Evolutionary conservation across 2,329 filamentous ascomycete species (phyloP), one percentile per base, ranked within the genome.

Genomic region (Apiospora hydei): DNA sequence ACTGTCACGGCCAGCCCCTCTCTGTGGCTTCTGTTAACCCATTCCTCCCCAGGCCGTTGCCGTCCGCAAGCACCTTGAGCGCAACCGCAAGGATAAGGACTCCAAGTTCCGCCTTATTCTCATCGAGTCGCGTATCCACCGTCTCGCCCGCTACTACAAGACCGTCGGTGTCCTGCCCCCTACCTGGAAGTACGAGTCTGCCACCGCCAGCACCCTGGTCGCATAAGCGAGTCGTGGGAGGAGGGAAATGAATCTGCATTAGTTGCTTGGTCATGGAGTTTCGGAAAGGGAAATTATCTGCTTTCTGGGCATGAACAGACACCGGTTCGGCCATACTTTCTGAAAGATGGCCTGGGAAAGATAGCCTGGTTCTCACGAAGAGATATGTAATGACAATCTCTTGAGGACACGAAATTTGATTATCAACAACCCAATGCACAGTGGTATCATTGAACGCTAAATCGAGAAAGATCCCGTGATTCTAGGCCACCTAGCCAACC

Each of bases 91-190:
- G 92, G 96, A 99, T 91, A 97, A 95, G 91, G 96, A 99, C 91
- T 94, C 93, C 90, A 99, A 99, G 91, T 99, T 99, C 94, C 96
- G 96, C 85, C 94, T 99, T 79, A 99, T 99, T 96, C 93, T 99
- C 81, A 97, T 99, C 88, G 96, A 99, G 91, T 98, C 96, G 85
- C 94, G 97, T 88, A 98, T 99, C 88, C 96, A 99, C 93, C 96
- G 96, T 89, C 93, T 99, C 80, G 96, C 95, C 84, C 93, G 96
- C 81, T 98, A 98, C 93, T 99, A 98, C 94, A 98, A 98, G 94
- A 96, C 95, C 85, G 96, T 92, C 83, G 90, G 90, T 84, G 89
- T 92, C 82, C 89, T 92, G 75, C 90, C 96, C 82, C 96, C 96
- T 80, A 98, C 94, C 88, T 98, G 96, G 96, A 95, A 94, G 89